These are phyloP conservation scores for Onygenales sp. DNA, from an alignment of 2,329 filamentous ascomycete species.

Conservation along the genomic window DNA sequence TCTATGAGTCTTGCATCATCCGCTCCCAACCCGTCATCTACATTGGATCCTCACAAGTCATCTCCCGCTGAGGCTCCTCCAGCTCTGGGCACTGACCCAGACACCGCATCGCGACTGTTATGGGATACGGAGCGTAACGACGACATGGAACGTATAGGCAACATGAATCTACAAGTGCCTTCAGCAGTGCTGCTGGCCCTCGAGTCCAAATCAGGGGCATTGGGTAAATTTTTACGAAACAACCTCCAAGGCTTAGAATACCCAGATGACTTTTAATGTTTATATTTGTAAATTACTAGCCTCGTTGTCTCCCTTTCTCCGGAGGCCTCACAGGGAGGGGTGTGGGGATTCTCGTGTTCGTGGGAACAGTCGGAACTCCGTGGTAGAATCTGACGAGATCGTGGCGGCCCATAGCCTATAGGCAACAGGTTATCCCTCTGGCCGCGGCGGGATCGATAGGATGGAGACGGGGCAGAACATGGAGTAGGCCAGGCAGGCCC, in stretches of 20 bases:
- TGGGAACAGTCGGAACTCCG: too few relatives aligned
- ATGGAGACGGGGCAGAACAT: too few relatives aligned
- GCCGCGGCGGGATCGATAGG: too few relatives aligned
- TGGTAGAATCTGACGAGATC: too few relatives aligned
- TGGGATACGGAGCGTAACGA: slow-evolving; percentile 31
- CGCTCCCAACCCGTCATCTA: slow-evolving; percentile 7
- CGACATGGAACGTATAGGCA: slow-evolving; percentile 29
- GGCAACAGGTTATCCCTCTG: too few relatives aligned
- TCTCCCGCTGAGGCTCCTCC: background rate
- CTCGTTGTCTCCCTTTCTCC: too few relatives aligned
- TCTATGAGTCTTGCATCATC: slow-evolving; percentile 11
- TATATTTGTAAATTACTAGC: background rate
- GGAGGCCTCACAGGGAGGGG: too few relatives aligned
- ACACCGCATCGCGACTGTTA: slow-evolving; percentile 24
- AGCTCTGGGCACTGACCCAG: slow-evolving; percentile 5
- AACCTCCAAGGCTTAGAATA: slow-evolving; percentile 32
- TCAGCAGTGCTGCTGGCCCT: slow-evolving; percentile 31
- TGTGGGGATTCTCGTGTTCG: too few relatives aligned
- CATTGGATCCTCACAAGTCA: background rate
- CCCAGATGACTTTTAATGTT: slow-evolving; percentile 30
- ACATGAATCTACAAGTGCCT: slow-evolving; percentile 29
- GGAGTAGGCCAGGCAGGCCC: too few relatives aligned
- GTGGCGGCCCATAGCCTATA: too few relatives aligned
- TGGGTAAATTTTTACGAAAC: slow-evolving; percentile 30
- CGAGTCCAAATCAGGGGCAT: slow-evolving; percentile 33